Base-by-base conservation (phyloP, 495 filamentous ascomycete genomes). In the Annulohypoxylon nitens region DNA sequence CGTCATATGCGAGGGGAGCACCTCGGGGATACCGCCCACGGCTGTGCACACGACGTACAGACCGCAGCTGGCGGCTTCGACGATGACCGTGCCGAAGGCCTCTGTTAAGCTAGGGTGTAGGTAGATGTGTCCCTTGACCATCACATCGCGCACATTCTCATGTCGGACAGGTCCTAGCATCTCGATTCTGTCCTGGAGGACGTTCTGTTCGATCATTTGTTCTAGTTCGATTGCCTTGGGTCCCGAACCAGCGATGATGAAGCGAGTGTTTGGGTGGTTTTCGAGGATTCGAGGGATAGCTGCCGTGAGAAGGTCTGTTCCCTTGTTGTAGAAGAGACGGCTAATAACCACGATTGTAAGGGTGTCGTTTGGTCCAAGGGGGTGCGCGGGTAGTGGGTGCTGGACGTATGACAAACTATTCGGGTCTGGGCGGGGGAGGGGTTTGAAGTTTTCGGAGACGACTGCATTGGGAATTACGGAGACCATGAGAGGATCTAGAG, bases 281-380 rank as follows among this genome's bases (percentile, higher is more conserved):
- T 93, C 90, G 23, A 97, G 88, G 36, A 99, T 97, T 58, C 94
- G 92, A 2, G 96, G 96, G 47, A 99, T 96, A 6, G 94, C 92
- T 23, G 96, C 95, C 33, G 97, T 97, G 0, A 99, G 86, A 0
- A 99, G 88, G 80, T 98, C 97, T 5, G 94, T 98, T 51, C 96
- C 96, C 79, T 99, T 99, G 82, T 99, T 99, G 83, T 98, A 98
- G 80, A 98, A 99, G 11, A 99, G 91, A 20, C 96, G 93, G 4
- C 95, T 98, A 34, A 99, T 95, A 4, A 98, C 95, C 0, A 98
- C 94, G 64, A 98, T 98, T 3, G 95, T 98, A 71, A 99, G 96
- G 12, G 88, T 92, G 71, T 97, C 93, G 59, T 93, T 85, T 1
- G 94, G 93, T 0, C 93, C 92, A 20, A 97, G 85, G 41, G 48